Evolutionary conservation across 768 basidiomycete genomes (phyloP), one percentile per base, ranked within the genome.

Genomic region (Rhodotorula sphaerocarpa): DNA sequence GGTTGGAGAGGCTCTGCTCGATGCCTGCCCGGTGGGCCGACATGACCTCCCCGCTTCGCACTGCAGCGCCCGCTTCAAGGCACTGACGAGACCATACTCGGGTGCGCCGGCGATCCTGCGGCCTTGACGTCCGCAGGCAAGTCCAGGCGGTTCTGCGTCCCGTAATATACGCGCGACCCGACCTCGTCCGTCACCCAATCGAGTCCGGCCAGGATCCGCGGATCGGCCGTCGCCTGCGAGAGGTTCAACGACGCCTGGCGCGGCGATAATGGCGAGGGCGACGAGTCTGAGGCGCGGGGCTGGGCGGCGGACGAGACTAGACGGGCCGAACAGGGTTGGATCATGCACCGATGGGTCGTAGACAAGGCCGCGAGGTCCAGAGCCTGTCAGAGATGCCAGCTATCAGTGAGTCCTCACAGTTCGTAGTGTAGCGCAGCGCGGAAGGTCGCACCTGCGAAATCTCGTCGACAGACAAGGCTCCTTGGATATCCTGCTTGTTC

Each of bases 401-500:
- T 3, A 27, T 28, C 42, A 47, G n/a, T 25, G n/a, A n/a, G n/a
- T n/a, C n/a, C n/a, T n/a, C n/a, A n/a, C n/a, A n/a, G n/a, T 10
- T 6, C 30, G 20, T 16, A 46, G 42, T 18, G 21, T n/a, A 48
- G 55, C 48, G 36, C 14, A 4, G 33, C 33, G 20, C n/a, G 45
- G 23, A 9, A 23, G 10, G 44, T 36, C 86, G 75, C 75, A 88
- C 92, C 73, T 88, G 80, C 64, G 84, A 80, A 69, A 96, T 95
- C 77, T 95, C 90, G 36, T 76, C 74, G 65, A 84, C 82, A 36
- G 82, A 81, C 84, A 96, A 83, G 1, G 90, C 86, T 52, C 90
- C 88, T 61, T 82, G 81, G 60, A 97, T 82, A 77, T 99, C 95
- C 74, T 95, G 92, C 76, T 99, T 99, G 77, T 99, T 99, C 33